These are phyloP conservation scores for Phialocephala sp. DNA, from an alignment of 2,329 filamentous ascomycete species.

Conservation along the genomic window DNA sequence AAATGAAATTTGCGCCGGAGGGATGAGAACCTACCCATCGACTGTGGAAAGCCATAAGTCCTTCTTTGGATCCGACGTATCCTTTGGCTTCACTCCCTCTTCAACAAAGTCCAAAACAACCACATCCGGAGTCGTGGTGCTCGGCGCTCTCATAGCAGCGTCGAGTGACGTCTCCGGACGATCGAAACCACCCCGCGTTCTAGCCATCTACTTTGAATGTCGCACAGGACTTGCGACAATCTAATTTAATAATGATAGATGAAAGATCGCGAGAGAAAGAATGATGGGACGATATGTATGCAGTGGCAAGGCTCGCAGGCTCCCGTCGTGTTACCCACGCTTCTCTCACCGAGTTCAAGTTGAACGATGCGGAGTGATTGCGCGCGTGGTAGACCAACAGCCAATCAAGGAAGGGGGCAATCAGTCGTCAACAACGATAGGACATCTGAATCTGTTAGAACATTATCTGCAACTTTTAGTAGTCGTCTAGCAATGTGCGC, in stretches of 20 bases:
- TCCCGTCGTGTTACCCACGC: conserved; percentile 10
- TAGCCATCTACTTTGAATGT: conserved; percentile 7
- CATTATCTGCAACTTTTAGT: conserved; percentile 7
- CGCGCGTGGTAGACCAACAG: background rate
- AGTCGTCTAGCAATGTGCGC: background rate
- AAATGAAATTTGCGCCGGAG: conserved; percentile 10
- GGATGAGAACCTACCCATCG: conserved; percentile 49
- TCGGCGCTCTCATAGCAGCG: conserved; percentile 50
- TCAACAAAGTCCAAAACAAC: conserved; percentile 47
- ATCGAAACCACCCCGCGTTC: conserved; percentile 8
- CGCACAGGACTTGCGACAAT: background rate
- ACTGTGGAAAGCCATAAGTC: conserved; percentile 57
- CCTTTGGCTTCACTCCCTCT: conserved; percentile 42
- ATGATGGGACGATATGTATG: conserved; percentile 8
- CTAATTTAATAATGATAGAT: conserved; percentile 26
- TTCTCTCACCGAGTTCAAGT: conserved; percentile 10
- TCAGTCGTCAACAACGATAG: background rate
- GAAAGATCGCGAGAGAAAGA: background rate
- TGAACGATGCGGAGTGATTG: background rate
- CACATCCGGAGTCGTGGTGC: conserved; percentile 45
- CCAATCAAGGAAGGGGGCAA: conserved; percentile 7
- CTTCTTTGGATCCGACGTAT: conserved; percentile 48
- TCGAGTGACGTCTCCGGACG: conserved; percentile 41
- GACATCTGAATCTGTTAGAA: conserved; percentile 1
- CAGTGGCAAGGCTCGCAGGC: background rate